Evolutionary conservation across 2,329 filamentous ascomycete species (phyloP).

Genomic region (Cladophialophora psammophila): DNA sequence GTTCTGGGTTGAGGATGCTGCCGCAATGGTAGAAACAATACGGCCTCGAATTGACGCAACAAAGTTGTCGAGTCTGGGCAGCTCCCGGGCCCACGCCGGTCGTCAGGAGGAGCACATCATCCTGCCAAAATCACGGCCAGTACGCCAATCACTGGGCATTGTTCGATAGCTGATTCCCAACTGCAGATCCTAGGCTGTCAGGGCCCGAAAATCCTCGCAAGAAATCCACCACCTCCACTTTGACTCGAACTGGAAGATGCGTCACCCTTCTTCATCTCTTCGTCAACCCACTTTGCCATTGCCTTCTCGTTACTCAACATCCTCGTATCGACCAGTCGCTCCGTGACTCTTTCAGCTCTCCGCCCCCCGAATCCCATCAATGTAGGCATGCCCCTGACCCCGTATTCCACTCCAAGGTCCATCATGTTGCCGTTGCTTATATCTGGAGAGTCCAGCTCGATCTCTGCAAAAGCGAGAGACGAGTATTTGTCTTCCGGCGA

Average conservation of each 20-base stretch:
- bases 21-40: too few species aligned
- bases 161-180: neutral
- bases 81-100: too few species aligned
- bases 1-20: too few species aligned
- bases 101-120: too few species aligned
- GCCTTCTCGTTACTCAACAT: slow-evolving; percentile 32
- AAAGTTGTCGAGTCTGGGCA: too few species aligned
- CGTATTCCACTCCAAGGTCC: slow-evolving; percentile 39
- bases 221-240: slow-evolving; percentile 24
- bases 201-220: slow-evolving; percentile 35
- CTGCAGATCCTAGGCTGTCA: neutral
- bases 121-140: neutral
- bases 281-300: slow-evolving; percentile 39
- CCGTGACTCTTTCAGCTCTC: slow-evolving; percentile 39
- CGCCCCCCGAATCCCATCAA: slow-evolving; percentile 40
- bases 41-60: too few species aligned
- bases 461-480: slow-evolving; percentile 37
- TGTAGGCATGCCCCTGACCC: slow-evolving; percentile 40
- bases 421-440: slow-evolving; percentile 44
- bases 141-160: neutral
- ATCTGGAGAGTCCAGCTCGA: slow-evolving; percentile 40
- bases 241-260: slow-evolving; percentile 24
- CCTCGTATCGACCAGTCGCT: slow-evolving; percentile 37
- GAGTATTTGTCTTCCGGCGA: slow-evolving; percentile 33
- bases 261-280: slow-evolving; percentile 40